Evolutionary conservation across 441 rosid genomes (phyloP).

Genomic region (Jatropha podagrica): DNA sequence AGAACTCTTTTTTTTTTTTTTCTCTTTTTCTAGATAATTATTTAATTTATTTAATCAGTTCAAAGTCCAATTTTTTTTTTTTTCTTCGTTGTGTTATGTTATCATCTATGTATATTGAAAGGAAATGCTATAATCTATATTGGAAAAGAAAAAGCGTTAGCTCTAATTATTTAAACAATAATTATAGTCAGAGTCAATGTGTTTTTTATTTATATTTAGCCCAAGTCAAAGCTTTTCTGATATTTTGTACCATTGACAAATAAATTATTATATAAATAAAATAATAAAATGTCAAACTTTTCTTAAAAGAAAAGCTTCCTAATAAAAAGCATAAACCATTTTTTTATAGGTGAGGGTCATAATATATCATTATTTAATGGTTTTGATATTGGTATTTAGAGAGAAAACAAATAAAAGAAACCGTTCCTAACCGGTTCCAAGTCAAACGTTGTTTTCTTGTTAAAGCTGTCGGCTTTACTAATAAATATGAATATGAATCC

Average conservation of each 20-base stretch:
- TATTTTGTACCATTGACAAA: neutral
- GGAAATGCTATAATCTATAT: too few species aligned
- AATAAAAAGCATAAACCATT: neutral
- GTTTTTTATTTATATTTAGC: neutral
- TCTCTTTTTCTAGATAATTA: too few species aligned
- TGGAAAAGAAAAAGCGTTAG: neutral
- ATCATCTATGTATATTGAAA: too few species aligned
- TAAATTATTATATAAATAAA: neutral
- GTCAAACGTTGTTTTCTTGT: neutral
- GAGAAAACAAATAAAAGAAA: too few species aligned
- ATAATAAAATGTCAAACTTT: slow-evolving; percentile 20
- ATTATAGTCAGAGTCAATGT: neutral
- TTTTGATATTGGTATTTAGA: too few species aligned
- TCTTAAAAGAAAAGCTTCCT: neutral
- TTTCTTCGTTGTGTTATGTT: too few species aligned
- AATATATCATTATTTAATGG: slow-evolving; percentile 18
- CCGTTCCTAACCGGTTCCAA: too few species aligned
- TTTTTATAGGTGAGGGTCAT: neutral
- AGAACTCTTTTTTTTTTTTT: too few species aligned
- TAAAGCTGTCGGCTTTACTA: neutral
- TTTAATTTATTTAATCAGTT: too few species aligned
- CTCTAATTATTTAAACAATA: neutral
- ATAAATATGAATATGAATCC: neutral
- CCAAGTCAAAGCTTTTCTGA: slow-evolving; percentile 6
- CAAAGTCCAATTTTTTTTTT: too few species aligned